phyloP scores from a whole-genome alignment of 2,329 filamentous ascomycete species.

The Fusarium solani-melongenae region DNA sequence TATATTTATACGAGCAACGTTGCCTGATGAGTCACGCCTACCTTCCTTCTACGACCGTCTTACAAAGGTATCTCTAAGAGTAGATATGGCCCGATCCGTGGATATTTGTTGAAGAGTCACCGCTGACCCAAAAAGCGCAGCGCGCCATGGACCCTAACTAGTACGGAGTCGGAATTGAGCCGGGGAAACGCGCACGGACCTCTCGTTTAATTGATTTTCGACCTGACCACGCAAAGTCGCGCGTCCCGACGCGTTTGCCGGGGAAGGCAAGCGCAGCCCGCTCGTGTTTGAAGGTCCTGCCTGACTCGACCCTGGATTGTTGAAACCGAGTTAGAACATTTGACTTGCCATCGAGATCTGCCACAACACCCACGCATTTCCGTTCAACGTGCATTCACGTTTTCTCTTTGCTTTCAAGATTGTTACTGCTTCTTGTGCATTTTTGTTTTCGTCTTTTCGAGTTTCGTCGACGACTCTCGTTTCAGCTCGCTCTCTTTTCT shows the following conservation, averaged over 20 bases:
- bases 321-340: constrained; percentile 21
- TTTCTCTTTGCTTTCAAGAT: not conserved
- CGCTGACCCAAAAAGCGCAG: too few relatives aligned
- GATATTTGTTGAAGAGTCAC: too few relatives aligned
- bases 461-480: constrained; percentile 3
- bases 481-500: constrained; percentile 14
- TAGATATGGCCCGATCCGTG: too few relatives aligned
- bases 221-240: constrained; percentile 29
- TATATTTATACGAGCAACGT: not conserved
- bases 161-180: not conserved
- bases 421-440: not conserved
- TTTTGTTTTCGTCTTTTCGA: constrained; percentile 3
- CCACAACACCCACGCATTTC: constrained; percentile 20
- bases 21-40: not conserved
- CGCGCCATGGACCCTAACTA: not conserved
- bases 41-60: not conserved
- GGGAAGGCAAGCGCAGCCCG: constrained; percentile 35
- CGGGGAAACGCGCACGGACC: constrained; percentile 30
- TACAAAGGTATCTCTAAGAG: not conserved
- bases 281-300: constrained; percentile 23
- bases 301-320: constrained; percentile 8
- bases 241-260: constrained; percentile 38
- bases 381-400: not conserved
- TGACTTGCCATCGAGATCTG: constrained; percentile 13
- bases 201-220: constrained; percentile 41